Evolutionary conservation across 2,329 filamentous ascomycete species (phyloP).

Genomic region (Hypoxylon sp.): DNA sequence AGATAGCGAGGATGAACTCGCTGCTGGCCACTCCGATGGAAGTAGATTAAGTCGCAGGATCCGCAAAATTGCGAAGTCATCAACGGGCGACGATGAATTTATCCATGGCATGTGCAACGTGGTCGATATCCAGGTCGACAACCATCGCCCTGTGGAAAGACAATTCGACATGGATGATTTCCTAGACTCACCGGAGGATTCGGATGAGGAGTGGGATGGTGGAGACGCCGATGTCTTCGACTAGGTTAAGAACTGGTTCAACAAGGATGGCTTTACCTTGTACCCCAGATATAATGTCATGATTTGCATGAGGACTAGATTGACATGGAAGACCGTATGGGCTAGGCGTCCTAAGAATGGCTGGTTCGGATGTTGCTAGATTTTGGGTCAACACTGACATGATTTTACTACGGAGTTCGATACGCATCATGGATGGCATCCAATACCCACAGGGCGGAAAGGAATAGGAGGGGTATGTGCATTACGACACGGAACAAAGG

Average conservation of each 20-base stretch:
- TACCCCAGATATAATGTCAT: conserved; percentile 11
- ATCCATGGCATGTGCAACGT: conserved; percentile 78
- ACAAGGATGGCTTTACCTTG: background rate
- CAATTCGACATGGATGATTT: conserved; percentile 81
- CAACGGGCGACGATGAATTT: conserved; percentile 48
- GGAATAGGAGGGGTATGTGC: conserved; percentile 8
- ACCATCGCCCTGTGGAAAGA: conserved; percentile 76
- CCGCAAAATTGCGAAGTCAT: conserved; percentile 30
- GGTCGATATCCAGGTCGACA: conserved; percentile 80
- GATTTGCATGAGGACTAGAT: conserved; percentile 27
- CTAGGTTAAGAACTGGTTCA: conserved; percentile 11
- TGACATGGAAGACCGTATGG: conserved; percentile 4
- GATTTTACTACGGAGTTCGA: conserved; percentile 23
- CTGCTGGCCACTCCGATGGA: conserved; percentile 30
- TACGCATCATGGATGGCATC: conserved; percentile 9
- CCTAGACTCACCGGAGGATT: conserved; percentile 66
- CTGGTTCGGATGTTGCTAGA: conserved; percentile 22
- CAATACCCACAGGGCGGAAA: conserved; percentile 20
- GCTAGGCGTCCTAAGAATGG: conserved; percentile 27
- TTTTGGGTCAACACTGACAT: conserved; percentile 38
- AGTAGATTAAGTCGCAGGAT: conserved; percentile 30
- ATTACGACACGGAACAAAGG: conserved; percentile 8
- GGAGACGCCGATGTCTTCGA: conserved; percentile 45
- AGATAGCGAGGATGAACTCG: conserved; percentile 53
- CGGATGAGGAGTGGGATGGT: conserved; percentile 70